A percentile compares a stretch with the other conserved stretches of the same genome.
Conservation (phyloP, 2,329 filamentous ascomycete genomes). For the Fusarium sp. region DNA sequence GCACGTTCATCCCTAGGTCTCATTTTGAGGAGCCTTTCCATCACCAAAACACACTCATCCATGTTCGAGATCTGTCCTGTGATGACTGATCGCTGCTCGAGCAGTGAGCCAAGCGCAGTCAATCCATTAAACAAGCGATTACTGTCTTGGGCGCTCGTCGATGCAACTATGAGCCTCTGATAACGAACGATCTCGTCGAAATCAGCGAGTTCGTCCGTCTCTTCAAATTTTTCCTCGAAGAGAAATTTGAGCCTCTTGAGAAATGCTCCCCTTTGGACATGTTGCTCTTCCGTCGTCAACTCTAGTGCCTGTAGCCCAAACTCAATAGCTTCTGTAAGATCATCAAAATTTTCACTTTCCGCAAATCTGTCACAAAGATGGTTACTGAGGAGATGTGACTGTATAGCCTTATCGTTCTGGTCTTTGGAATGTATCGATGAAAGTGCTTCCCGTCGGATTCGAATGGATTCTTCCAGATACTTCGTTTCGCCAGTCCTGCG, state of each 20-base stretch:
- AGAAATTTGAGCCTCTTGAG: not conserved
- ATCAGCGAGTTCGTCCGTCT: not conserved
- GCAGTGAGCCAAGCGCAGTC: not conserved
- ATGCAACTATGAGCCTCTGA: not conserved
- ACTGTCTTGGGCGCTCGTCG: fast-evolving
- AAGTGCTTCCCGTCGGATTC: not conserved
- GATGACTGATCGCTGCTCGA: not conserved
- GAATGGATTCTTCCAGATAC: not conserved
- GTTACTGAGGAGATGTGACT: not conserved
- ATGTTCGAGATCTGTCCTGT: not conserved
- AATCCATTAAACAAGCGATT: fast-evolving
- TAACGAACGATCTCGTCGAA: not conserved
- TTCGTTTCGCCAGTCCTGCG: not conserved
- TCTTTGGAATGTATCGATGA: fast-evolving
- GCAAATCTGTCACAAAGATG: not conserved
- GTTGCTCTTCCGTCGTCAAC: not conserved
- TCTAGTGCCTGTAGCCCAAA: not conserved
- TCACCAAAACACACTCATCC: not conserved
- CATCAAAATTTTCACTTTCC: not conserved
- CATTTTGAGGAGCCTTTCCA: fast-evolving
- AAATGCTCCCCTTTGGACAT: not conserved
- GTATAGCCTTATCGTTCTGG: not conserved
- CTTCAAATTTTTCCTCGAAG: not conserved
- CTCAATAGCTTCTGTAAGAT: not conserved
- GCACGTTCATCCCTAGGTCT: not conserved